Evolutionary conservation across 208 protist genomes (phyloP), one percentile per base, ranked within the genome.

Genomic region (Herpetomonas samuelpessoai): DNA sequence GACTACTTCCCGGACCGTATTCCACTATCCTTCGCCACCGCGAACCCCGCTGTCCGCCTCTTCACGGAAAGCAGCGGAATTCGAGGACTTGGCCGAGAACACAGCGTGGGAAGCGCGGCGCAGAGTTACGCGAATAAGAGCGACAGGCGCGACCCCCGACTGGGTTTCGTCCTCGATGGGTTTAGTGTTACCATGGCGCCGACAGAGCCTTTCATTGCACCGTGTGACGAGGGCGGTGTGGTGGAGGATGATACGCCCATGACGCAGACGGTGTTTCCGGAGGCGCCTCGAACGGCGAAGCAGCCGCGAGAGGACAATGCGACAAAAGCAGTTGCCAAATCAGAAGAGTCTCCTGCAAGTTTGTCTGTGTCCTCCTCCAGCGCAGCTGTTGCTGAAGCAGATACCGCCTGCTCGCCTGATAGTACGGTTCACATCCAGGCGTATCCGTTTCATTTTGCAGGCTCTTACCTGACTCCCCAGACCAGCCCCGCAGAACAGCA

Each of bases 31-130:
- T 76, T 74, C 35, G 79, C 57, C 1, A 71, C 65, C 18, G 74
- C 60, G 0, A 75, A 72, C 45, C 79, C 76, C 6, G 65, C 62
- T 61, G 54, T 80, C 10, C 71, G 79, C 45, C 67, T 85, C 4
- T 81, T 65, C 54, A 71, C 74, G 4, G 79, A 85, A 61, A 68
- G 74, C 2, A 71, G 68, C 25, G 62, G 53, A 76, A 79, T 51
- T 52, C 72, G 12, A 69, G 78, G 18, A 60, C 29, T 1, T 58
- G n/a, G n/a, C n/a, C n/a, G n/a, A n/a, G n/a, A n/a, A n/a, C n/a
- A n/a, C n/a, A n/a, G n/a, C n/a, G n/a, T n/a, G n/a, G n/a, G n/a
- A n/a, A n/a, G n/a, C n/a, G n/a, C n/a, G n/a, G n/a, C n/a, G n/a
- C n/a, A n/a, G n/a, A n/a, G n/a, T n/a, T n/a, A n/a, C n/a, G n/a